phyloP scores from a whole-genome alignment of 306 rosid species.

The Casuarina cunninghamiana region DNA sequence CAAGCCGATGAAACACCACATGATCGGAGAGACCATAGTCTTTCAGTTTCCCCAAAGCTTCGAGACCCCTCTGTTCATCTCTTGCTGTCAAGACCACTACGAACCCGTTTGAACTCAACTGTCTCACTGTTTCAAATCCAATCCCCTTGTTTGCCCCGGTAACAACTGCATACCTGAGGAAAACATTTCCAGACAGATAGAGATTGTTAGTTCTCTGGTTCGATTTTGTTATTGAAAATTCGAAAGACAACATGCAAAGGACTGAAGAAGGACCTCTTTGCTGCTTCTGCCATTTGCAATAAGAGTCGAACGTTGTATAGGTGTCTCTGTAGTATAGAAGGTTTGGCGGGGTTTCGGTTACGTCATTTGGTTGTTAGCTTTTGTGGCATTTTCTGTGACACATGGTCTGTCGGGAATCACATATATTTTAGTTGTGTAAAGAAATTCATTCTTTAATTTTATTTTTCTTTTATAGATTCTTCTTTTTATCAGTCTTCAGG shows the following conservation, averaged over 20 bases:
- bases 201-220: neutral
- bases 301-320: neutral
- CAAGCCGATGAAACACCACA: slow-evolving; percentile 13
- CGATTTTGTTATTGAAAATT: neutral
- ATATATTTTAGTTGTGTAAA: too few species aligned
- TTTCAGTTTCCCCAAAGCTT: slow-evolving; percentile 31
- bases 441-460: too few species aligned
- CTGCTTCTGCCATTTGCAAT: neutral
- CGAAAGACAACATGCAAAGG: neutral
- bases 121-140: slow-evolving; percentile 31
- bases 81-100: slow-evolving; percentile 40
- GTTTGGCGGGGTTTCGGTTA: too few species aligned
- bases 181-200: neutral
- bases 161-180: slow-evolving; percentile 17
- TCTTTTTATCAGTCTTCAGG: too few species aligned
- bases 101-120: slow-evolving; percentile 33
- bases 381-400: too few species aligned
- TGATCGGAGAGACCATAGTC: neutral
- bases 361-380: too few species aligned
- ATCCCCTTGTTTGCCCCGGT: slow-evolving; percentile 44
- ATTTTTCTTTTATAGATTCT: too few species aligned
- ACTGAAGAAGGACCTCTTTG: neutral
- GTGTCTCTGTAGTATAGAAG: neutral
- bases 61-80: slow-evolving; percentile 40
- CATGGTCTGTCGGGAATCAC: too few species aligned